phyloP scores from a whole-genome alignment of 345 rosid species.

The Citrus unshiu region DNA sequence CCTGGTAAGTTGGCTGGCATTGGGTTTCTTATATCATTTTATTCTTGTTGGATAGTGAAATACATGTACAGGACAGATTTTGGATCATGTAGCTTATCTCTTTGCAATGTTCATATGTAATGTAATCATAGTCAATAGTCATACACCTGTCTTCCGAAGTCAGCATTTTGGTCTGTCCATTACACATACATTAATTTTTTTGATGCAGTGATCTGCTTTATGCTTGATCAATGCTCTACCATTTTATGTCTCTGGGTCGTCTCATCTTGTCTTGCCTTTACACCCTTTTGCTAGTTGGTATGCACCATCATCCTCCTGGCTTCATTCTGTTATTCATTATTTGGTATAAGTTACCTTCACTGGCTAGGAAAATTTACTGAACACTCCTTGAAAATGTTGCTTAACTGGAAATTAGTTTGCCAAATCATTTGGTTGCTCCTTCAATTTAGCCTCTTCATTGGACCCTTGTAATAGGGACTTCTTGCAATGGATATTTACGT shows the following conservation, averaged over 20 bases:
- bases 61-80: background rate
- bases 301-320: background rate
- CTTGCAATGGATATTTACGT: background rate
- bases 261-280: background rate
- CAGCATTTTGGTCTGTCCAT: background rate
- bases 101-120: background rate
- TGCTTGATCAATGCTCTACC: background rate
- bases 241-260: background rate
- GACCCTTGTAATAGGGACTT: background rate
- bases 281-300: background rate
- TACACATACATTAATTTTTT: background rate
- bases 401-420: background rate
- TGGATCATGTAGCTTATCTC: background rate
- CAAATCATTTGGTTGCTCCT: background rate
- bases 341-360: background rate
- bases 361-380: background rate
- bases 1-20: constrained; percentile 55
- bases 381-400: background rate
- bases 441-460: background rate
- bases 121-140: background rate
- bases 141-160: background rate
- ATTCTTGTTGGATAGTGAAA: background rate
- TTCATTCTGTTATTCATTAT: background rate
- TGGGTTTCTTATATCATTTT: background rate
- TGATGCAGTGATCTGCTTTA: background rate